Percentiles rank a stretch among this genome's conserved stretches.
phyloP scores from a whole-genome alignment of 768 basidiomycete species.

The Butyriboletus loyo region DNA sequence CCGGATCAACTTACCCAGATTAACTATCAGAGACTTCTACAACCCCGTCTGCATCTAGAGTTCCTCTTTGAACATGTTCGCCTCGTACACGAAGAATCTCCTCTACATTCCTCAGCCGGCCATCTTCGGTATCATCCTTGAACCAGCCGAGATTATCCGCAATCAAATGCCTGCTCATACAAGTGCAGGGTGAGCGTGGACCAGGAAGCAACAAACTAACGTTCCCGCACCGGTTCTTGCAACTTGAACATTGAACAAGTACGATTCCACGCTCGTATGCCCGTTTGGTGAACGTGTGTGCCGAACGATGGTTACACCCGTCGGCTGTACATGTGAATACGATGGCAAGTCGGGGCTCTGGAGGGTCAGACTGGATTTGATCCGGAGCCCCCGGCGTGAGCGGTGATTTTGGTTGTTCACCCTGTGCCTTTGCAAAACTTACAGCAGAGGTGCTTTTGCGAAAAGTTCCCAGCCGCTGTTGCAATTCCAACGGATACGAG shows the following conservation, averaged over 20 bases:
- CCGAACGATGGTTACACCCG: constrained; percentile 73
- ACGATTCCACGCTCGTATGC: constrained; percentile 89
- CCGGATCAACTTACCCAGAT: constrained; percentile 7
- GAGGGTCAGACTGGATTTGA: constrained; percentile 32
- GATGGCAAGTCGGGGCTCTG: constrained; percentile 65
- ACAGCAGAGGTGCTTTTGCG: constrained; percentile 20
- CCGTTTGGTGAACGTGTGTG: constrained; percentile 82
- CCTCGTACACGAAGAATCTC: constrained; percentile 77
- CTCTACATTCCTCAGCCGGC: constrained; percentile 76
- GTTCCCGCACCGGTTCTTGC: constrained; percentile 71
- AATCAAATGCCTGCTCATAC: constrained; percentile 62
- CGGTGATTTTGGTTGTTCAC: neutral
- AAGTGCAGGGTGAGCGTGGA: neutral
- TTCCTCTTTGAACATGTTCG: constrained; percentile 62
- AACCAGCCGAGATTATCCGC: constrained; percentile 94
- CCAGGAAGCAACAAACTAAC: neutral
- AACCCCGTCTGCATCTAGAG: constrained; percentile 45
- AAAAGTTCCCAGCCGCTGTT: constrained; percentile 32
- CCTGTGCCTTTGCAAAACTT: neutral
- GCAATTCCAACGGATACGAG: constrained; percentile 34
- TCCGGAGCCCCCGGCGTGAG: neutral
- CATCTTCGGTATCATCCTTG: constrained; percentile 72
- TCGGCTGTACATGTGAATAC: constrained; percentile 85
- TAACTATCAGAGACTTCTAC: constrained; percentile 49
- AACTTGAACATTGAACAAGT: constrained; percentile 86